phyloP scores from a whole-genome alignment of 306 rosid genomes.

The Cotoneaster glaucophyllus region DNA sequence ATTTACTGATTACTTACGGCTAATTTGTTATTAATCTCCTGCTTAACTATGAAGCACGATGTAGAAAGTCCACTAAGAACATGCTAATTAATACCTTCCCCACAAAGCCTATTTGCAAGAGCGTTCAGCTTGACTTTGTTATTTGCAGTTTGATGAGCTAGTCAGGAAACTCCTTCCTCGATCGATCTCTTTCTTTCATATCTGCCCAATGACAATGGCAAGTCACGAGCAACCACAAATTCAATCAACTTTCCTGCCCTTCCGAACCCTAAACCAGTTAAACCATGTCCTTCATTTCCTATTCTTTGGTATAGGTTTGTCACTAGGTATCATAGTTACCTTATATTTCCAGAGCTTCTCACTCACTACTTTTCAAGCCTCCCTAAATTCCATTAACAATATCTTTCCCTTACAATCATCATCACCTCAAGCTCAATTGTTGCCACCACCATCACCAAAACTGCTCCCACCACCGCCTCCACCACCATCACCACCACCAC shows the following conservation, averaged over 20 bases:
- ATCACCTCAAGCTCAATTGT: neutral
- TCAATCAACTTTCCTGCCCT: neutral
- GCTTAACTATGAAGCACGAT: neutral
- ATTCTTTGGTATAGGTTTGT: constrained; percentile 34
- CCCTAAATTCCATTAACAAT: neutral
- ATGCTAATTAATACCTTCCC: neutral
- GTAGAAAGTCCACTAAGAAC: neutral
- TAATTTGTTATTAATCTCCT: neutral
- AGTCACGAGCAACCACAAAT: constrained; percentile 1
- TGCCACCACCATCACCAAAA: neutral
- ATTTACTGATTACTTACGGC: neutral
- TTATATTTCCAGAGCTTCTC: constrained; percentile 26
- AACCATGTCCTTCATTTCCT: constrained; percentile 21
- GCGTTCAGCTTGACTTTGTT: neutral
- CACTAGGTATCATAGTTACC: constrained; percentile 32
- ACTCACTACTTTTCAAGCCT: constrained; percentile 11
- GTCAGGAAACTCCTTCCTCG: neutral
- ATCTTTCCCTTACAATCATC: neutral
- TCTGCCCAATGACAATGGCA: neutral
- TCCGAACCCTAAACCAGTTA: neutral
- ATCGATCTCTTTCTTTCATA: neutral
- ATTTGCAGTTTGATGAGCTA: neutral
- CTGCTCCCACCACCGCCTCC: neutral
- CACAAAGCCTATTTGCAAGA: neutral
- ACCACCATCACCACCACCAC: neutral